Conservation (phyloP, 1,284 basidiomycete genomes). For the Vanrija pseudolonga region DNA sequence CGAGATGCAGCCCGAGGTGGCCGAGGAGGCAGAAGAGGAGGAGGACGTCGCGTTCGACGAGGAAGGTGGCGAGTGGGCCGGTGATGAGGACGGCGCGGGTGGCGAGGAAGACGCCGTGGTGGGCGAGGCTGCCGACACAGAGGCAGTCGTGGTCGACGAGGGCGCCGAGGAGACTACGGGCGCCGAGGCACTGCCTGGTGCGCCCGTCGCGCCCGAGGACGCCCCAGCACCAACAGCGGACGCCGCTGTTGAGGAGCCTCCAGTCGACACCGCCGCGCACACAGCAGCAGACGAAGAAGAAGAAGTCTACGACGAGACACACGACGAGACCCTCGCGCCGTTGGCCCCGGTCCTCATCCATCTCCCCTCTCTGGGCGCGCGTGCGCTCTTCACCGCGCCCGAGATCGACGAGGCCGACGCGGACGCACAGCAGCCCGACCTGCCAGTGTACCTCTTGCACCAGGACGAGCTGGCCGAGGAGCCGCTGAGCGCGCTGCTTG, state of each 20-base stretch:
- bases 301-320: constrained; percentile 11
- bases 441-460: constrained; percentile 27
- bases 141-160: too few relatives aligned
- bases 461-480: constrained; percentile 32
- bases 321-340: constrained; percentile 11
- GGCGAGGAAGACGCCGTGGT: too few relatives aligned
- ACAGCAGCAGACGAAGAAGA: constrained; percentile 3
- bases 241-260: too few relatives aligned
- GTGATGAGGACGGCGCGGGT: not conserved
- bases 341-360: constrained; percentile 33
- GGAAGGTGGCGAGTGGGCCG: not conserved
- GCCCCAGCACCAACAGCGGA: too few relatives aligned
- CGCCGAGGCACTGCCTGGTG: too few relatives aligned
- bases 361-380: constrained; percentile 21
- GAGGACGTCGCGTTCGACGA: not conserved
- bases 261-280: not conserved
- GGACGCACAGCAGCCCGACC: constrained; percentile 1
- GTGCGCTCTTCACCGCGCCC: constrained; percentile 26
- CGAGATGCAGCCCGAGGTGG: not conserved
- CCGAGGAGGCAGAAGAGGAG: not conserved
- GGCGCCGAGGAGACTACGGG: too few relatives aligned
- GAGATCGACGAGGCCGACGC: constrained; percentile 12
- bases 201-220: too few relatives aligned
- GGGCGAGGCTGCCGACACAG: too few relatives aligned
- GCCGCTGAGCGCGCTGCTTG: constrained; percentile 26